Evolutionary conservation across 2,329 filamentous ascomycete species (phyloP).

Genomic region (Exophiala oligosperma): DNA sequence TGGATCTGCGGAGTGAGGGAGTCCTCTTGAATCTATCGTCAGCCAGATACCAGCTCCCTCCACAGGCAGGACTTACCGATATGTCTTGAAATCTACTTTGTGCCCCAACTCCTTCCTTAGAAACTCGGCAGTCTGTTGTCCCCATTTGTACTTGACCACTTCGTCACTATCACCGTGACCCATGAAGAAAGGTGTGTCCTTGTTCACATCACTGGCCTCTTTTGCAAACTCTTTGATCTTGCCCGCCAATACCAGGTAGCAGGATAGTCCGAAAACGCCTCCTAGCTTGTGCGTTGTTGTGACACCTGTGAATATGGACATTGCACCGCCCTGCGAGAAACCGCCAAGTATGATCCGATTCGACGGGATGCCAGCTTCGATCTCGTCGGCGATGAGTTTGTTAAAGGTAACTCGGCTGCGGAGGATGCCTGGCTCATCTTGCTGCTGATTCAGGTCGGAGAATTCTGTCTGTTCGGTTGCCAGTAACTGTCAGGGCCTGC

Average conservation of each 20-base stretch:
- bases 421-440: slow-evolving; percentile 69
- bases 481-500: neutral
- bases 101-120: slow-evolving; percentile 70
- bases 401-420: slow-evolving; percentile 74
- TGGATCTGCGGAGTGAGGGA: slow-evolving; percentile 74
- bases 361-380: slow-evolving; percentile 75
- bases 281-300: slow-evolving; percentile 73
- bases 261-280: slow-evolving; percentile 84
- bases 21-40: slow-evolving; percentile 48
- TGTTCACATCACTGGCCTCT: slow-evolving; percentile 58
- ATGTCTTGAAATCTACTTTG: slow-evolving; percentile 73
- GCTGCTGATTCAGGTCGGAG: slow-evolving; percentile 41
- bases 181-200: slow-evolving; percentile 82
- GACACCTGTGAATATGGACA: slow-evolving; percentile 77
- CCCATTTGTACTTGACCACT: slow-evolving; percentile 70
- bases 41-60: neutral
- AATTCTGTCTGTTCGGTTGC: slow-evolving; percentile 37
- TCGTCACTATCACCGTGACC: slow-evolving; percentile 79
- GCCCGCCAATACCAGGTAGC: slow-evolving; percentile 72
- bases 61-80: slow-evolving; percentile 56
- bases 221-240: slow-evolving; percentile 61
- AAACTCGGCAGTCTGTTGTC: slow-evolving; percentile 63
- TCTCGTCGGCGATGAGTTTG: slow-evolving; percentile 74
- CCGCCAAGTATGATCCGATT: slow-evolving; percentile 77
- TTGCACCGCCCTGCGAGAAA: slow-evolving; percentile 75